These are phyloP conservation scores for Phytophthora melonis DNA, from an alignment of 352 stramenopile species.

Conservation along the genomic window DNA sequence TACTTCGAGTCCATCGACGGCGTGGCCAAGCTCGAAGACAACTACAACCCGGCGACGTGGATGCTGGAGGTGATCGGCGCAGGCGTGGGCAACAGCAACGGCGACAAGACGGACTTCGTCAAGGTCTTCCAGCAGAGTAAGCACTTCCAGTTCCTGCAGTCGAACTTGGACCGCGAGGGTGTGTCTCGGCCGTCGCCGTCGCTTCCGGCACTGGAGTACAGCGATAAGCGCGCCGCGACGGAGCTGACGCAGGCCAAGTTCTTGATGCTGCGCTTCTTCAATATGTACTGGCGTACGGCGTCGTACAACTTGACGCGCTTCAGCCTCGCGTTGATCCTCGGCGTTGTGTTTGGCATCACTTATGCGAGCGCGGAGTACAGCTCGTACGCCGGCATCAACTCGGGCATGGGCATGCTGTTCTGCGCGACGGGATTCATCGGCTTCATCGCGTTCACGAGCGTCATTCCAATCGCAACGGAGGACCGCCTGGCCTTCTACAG, in stretches of 20 bases:
- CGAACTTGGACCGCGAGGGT: slow-evolving; percentile 43
- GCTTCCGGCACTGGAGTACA: slow-evolving; percentile 45
- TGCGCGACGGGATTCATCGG: slow-evolving; percentile 74
- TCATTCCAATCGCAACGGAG: slow-evolving; percentile 16
- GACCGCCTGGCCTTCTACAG: slow-evolving; percentile 25
- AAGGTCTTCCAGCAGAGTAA: slow-evolving; percentile 40
- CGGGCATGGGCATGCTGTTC: slow-evolving; percentile 80
- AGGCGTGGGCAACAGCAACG: slow-evolving; percentile 43
- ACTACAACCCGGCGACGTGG: slow-evolving; percentile 80
- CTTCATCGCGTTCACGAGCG: slow-evolving; percentile 28
- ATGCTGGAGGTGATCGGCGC: slow-evolving; percentile 55
- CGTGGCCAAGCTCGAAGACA: slow-evolving; percentile 55
- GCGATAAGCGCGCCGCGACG: slow-evolving; percentile 42
- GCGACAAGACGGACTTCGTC: slow-evolving; percentile 46
- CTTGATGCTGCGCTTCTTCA: slow-evolving; percentile 61
- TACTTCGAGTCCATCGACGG: slow-evolving; percentile 27
- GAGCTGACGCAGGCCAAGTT: slow-evolving; percentile 39
- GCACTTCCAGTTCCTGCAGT: slow-evolving; percentile 35
- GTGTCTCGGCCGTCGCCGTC: slow-evolving; percentile 34
- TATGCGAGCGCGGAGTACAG: slow-evolving; percentile 59
- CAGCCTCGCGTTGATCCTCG: slow-evolving; percentile 67
- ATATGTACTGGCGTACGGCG: slow-evolving; percentile 79
- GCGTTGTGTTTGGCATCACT: slow-evolving; percentile 75
- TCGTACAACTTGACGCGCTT: slow-evolving; percentile 51
- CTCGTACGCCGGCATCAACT: slow-evolving; percentile 48